phyloP scores from a whole-genome alignment of 2,329 filamentous ascomycete genomes.

The Claviceps pusilla region DNA sequence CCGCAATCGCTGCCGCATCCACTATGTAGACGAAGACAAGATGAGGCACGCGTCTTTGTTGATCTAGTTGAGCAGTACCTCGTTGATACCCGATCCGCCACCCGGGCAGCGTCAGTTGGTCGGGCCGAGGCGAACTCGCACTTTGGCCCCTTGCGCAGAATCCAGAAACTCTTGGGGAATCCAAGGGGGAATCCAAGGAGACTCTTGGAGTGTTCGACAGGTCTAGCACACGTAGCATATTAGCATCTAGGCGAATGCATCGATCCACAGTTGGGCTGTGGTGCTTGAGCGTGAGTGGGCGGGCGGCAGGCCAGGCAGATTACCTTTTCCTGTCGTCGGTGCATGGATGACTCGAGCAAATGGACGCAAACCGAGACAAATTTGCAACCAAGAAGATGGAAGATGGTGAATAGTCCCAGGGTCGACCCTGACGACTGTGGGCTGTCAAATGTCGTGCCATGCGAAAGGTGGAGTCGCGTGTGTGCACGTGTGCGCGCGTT shows the following conservation, averaged over 20 bases:
- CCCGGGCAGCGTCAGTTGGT: neutral
- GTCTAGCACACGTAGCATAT: neutral
- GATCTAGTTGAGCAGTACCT: neutral
- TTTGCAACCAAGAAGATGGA: neutral
- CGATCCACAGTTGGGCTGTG: slow-evolving; percentile 7
- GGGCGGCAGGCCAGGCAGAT: neutral
- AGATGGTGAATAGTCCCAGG: neutral
- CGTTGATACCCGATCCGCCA: slow-evolving; percentile 6
- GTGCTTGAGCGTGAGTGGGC: neutral
- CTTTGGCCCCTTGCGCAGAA: neutral
- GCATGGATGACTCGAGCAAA: neutral
- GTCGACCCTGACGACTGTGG: neutral
- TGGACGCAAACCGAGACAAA: neutral
- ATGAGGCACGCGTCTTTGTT: neutral
- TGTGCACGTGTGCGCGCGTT: neutral
- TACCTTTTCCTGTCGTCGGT: too few species aligned
- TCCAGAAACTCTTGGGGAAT: neutral
- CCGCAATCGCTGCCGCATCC: too few species aligned
- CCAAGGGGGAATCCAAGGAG: neutral
- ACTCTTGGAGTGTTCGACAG: too few species aligned
- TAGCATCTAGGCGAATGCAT: neutral
- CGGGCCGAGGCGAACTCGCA: neutral
- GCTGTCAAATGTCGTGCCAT: neutral
- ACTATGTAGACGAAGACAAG: neutral
- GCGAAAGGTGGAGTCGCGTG: neutral